Conservation (phyloP, 2,329 filamentous ascomycete species). For the Fusarium tupiense region DNA sequence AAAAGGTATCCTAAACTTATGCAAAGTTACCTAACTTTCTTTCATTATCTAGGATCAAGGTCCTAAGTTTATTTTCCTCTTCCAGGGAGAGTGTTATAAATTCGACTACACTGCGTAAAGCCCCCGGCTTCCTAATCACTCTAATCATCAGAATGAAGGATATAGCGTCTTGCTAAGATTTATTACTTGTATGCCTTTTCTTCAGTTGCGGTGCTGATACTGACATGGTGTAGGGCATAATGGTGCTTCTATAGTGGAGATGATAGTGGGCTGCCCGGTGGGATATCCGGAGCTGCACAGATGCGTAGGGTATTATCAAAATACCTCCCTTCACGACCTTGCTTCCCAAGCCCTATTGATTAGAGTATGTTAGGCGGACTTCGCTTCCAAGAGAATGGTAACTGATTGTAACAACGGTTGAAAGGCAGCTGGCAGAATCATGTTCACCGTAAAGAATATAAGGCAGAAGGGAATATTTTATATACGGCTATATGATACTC, state of each 20-base stretch:
- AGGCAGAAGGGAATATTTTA: neutral
- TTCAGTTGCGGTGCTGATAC: too few species aligned
- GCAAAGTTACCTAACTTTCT: too few species aligned
- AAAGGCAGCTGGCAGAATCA: neutral
- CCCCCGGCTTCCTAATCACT: too few species aligned
- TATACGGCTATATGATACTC: neutral
- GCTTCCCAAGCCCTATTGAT: neutral
- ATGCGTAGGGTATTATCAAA: neutral
- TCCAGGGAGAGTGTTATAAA: too few species aligned
- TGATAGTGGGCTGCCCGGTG: neutral
- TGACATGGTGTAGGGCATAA: neutral
- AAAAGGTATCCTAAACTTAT: too few species aligned
- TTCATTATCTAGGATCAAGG: too few species aligned
- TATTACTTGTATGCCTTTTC: too few species aligned
- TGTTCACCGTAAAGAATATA: neutral
- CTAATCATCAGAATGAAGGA: too few species aligned
- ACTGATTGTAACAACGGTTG: too few species aligned
- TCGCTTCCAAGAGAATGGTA: neutral
- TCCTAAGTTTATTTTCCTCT: too few species aligned
- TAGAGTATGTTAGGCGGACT: neutral
- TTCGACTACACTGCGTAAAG: too few species aligned
- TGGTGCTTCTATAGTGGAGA: neutral
- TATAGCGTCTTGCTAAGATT: too few species aligned
- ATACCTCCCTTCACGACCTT: neutral
- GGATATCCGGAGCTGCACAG: neutral